Percentiles rank a stretch among this genome's conserved stretches.
Conservation (phyloP, 768 basidiomycete genomes). For the Boletales sp. region DNA sequence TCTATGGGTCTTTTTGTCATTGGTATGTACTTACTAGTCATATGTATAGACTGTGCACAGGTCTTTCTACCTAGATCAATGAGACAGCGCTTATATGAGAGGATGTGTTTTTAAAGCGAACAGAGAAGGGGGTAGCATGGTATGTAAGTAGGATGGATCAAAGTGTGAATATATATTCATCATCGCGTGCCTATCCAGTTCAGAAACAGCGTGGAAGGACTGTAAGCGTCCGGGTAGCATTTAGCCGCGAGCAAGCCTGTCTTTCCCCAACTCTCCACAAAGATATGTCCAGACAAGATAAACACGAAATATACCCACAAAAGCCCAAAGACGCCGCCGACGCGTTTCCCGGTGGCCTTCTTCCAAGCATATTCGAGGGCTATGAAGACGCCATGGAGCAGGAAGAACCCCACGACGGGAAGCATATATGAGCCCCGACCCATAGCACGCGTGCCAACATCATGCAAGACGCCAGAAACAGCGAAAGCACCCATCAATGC, state of each 20-base stretch:
- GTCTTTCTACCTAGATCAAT: too few relatives aligned
- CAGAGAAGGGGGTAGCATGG: background rate
- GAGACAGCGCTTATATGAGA: too few relatives aligned
- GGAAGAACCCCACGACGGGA: slow-evolving; percentile 47
- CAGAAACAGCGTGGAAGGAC: slow-evolving; percentile 15
- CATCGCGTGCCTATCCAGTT: slow-evolving; percentile 3
- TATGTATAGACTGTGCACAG: too few relatives aligned
- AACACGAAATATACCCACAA: slow-evolving; percentile 52
- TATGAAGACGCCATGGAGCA: slow-evolving; percentile 53
- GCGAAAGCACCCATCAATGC: slow-evolving; percentile 56
- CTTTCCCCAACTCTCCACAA: slow-evolving; percentile 43
- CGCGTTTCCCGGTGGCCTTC: slow-evolving; percentile 39
- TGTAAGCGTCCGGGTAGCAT: slow-evolving; percentile 13
- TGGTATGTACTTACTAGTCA: too few relatives aligned
- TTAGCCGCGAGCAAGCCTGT: slow-evolving; percentile 18
- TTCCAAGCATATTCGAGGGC: slow-evolving; percentile 48
- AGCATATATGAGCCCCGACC: slow-evolving; percentile 46
- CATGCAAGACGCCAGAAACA: slow-evolving; percentile 58
- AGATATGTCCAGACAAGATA: slow-evolving; percentile 41
- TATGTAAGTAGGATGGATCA: background rate
- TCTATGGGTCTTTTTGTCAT: too few relatives aligned
- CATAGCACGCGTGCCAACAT: slow-evolving; percentile 56
- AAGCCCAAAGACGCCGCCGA: slow-evolving; percentile 46
- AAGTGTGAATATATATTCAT: background rate
- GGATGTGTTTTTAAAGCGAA: too few relatives aligned